These are phyloP conservation scores for Maudiozyma barnettii DNA, from an alignment of 805 yeast genomes.

Conservation along the genomic window DNA sequence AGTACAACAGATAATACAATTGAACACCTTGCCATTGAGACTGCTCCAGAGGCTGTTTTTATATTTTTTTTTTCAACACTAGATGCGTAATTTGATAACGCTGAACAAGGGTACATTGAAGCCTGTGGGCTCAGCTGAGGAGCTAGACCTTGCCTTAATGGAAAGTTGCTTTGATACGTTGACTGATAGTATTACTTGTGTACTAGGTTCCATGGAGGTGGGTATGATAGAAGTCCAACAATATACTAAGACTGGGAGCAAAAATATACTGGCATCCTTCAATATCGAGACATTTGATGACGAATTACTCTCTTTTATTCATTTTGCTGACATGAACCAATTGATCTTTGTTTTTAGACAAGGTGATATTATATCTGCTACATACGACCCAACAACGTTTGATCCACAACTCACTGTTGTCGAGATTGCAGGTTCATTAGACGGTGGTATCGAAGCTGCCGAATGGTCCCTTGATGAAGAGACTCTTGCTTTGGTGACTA, in stretches of 20 bases:
- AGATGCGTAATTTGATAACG: conserved; percentile 28
- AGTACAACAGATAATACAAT: too few relatives aligned
- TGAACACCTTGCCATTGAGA: too few relatives aligned
- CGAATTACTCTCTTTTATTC: conserved; percentile 45
- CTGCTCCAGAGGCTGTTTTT: neutral
- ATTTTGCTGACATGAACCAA: conserved; percentile 61
- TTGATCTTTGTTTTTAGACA: conserved; percentile 55
- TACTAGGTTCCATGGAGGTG: conserved; percentile 46
- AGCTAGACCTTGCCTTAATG: conserved; percentile 11
- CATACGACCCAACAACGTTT: conserved; percentile 40
- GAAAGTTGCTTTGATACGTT: conserved; percentile 55
- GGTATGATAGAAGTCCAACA: conserved; percentile 68
- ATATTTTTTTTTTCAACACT: neutral
- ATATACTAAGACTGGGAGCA: conserved; percentile 54
- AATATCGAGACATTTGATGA: conserved; percentile 36
- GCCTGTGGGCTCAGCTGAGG: conserved; percentile 13
- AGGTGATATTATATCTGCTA: conserved; percentile 68
- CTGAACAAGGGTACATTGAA: conserved; percentile 25
- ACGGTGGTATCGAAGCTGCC: conserved; percentile 62
- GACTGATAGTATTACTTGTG: conserved; percentile 62
- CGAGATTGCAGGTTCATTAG: conserved; percentile 79
- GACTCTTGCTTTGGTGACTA: conserved; percentile 59
- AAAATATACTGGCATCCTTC: conserved; percentile 50
- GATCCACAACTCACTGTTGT: conserved; percentile 45
- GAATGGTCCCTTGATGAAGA: conserved; percentile 91